Base-by-base conservation (phyloP, 148 eudicot species). In the Vaccinium darrowii region DNA sequence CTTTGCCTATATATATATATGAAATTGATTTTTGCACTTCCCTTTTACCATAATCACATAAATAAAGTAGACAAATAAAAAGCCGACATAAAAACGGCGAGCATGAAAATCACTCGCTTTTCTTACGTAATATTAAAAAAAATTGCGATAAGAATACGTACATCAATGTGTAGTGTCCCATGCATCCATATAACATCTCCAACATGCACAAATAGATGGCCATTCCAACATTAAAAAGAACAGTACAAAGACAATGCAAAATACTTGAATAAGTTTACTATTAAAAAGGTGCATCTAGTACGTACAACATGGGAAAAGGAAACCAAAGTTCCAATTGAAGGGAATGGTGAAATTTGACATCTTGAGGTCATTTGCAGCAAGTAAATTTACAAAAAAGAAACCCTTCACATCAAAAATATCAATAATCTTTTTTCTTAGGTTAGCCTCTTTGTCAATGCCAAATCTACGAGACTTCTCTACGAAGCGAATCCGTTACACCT, bases 331-430 rank as follows among this genome's bases (percentile, higher is more conserved):
- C 72, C 85, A 82, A 77, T 56, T 47, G 85, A 84, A 52, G 85
- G 86, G 83, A 72, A 54, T 5, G 54, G 33, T 15, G 43, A 82
- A 79, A 87, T 89, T 87, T 88, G 75, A 90, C 82, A 87, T 71
- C 84, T 78, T 54, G 73, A 85, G 80, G 84, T 83, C 83, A 88
- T 78, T 85, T 82, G 81, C 80, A 33, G 80, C 77, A 30, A 77
- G 83, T 81, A 88, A 91, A 91, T 92, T 88, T 94, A 92, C 94
- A 92, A 86, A 77, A 83, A 88, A 84, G 11, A 82, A 89, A 84
- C 89, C 92, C 89, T 90, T 88, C 87, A 85, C 84, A 85, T 63
- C 78, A 89, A 90, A 85, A 82, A 83, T 82, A 81, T 63, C 50
- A 81, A 71, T 33, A 14, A 56, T 10, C 49, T 71, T 56, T 85